Percentiles rank a stretch among this genome's conserved stretches.
Evolutionary conservation across 805 yeast species (phyloP).

Genomic region (Metschnikowia shivogae): DNA sequence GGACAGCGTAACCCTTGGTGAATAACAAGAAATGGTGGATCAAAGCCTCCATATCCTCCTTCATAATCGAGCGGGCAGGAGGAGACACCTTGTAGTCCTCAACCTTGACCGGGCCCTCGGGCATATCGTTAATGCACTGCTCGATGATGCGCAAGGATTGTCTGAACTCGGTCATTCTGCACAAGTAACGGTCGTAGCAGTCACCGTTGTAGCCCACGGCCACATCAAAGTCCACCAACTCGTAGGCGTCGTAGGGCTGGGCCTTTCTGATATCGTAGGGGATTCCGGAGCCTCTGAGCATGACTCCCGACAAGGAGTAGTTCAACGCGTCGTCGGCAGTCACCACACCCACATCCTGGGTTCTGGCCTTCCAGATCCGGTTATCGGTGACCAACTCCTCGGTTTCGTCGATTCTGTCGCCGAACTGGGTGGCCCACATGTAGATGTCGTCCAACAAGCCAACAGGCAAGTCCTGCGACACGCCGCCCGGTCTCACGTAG

Average conservation of each 20-base stretch:
- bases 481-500: constrained; percentile 90
- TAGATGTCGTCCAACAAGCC: constrained; percentile 86
- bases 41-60: constrained; percentile 88
- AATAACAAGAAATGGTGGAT: constrained; percentile 85
- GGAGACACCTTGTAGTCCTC: constrained; percentile 85
- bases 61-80: constrained; percentile 78
- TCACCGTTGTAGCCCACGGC: constrained; percentile 87
- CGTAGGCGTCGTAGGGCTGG: constrained; percentile 89
- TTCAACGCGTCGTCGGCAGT: constrained; percentile 85
- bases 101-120: constrained; percentile 86
- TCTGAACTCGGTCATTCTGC: constrained; percentile 89
- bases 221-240: constrained; percentile 77
- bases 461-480: constrained; percentile 79
- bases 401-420: constrained; percentile 86
- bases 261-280: constrained; percentile 83
- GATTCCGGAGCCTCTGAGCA: constrained; percentile 88
- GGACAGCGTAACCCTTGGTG: constrained; percentile 86
- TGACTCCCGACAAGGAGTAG: constrained; percentile 77
- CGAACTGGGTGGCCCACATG: constrained; percentile 96
- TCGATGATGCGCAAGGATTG: constrained; percentile 84
- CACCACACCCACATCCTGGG: constrained; percentile 72
- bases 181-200: constrained; percentile 84
- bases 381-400: constrained; percentile 87
- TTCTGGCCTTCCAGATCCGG: constrained; percentile 89
- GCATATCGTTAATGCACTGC: constrained; percentile 89